Conservation (phyloP, 2,329 filamentous ascomycete genomes). For the Trichoderma cornu-damae region DNA sequence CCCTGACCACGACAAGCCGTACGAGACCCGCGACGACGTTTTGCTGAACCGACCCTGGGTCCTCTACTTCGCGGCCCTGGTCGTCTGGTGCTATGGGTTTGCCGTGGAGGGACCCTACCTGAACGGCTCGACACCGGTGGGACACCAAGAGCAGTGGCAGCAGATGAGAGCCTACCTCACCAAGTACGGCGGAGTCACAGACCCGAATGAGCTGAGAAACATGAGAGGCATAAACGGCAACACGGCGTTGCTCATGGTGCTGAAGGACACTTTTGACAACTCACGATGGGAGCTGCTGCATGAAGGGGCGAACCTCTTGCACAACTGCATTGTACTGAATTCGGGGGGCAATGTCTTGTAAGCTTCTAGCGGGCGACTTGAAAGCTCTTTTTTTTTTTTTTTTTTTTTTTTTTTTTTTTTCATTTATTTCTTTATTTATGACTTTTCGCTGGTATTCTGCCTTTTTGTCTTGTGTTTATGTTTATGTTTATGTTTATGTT, state of each 20-base stretch:
- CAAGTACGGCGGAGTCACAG: slow-evolving; percentile 63
- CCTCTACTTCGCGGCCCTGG: slow-evolving; percentile 83
- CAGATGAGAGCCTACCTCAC: slow-evolving; percentile 78
- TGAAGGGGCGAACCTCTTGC: slow-evolving; percentile 75
- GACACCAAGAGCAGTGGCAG: slow-evolving; percentile 59
- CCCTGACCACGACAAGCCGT: slow-evolving; percentile 48
- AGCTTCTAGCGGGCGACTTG: background rate
- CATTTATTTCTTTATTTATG: too few species aligned
- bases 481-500: background rate
- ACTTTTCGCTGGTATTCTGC: too few species aligned
- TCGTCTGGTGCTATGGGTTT: slow-evolving; percentile 93
- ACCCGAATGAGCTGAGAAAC: slow-evolving; percentile 70
- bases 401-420: background rate
- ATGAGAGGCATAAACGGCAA: slow-evolving; percentile 77
- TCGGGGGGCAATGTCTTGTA: slow-evolving; percentile 29
- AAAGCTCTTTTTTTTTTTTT: background rate
- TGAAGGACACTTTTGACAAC: slow-evolving; percentile 74
- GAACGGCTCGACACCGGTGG: slow-evolving; percentile 47
- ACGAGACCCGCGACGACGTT: slow-evolving; percentile 81
- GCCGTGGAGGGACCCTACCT: slow-evolving; percentile 76
- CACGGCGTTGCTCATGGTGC: slow-evolving; percentile 71
- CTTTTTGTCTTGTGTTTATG: background rate
- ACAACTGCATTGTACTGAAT: slow-evolving; percentile 64
- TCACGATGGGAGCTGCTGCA: slow-evolving; percentile 89
- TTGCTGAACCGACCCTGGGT: slow-evolving; percentile 93